These are phyloP conservation scores for Scortechinia acanthostroma DNA, from an alignment of 2,329 filamentous ascomycete genomes.

Conservation along the genomic window DNA sequence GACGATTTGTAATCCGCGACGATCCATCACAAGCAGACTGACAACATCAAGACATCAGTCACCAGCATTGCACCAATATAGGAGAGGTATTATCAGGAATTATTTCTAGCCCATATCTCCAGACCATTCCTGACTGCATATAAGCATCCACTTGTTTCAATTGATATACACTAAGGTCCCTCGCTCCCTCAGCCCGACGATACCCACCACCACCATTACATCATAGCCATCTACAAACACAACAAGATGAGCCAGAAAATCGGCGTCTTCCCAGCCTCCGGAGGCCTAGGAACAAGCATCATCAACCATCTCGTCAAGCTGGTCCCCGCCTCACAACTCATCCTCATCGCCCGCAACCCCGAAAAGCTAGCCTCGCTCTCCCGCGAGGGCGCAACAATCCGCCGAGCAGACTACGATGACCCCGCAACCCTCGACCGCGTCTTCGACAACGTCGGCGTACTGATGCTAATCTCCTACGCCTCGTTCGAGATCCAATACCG, in stretches of 20 bases:
- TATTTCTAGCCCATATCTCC: too few relatives aligned
- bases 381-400: slow-evolving; percentile 33
- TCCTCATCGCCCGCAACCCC: slow-evolving; percentile 35
- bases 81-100: too few relatives aligned
- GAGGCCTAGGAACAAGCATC: slow-evolving; percentile 40
- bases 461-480: slow-evolving; percentile 48
- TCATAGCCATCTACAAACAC: too few relatives aligned
- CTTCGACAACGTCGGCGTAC: slow-evolving; percentile 36
- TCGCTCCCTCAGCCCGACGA: too few relatives aligned
- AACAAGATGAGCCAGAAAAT: slow-evolving; percentile 19
- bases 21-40: too few relatives aligned
- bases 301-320: slow-evolving; percentile 34
- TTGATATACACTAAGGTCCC: too few relatives aligned
- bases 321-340: slow-evolving; percentile 31
- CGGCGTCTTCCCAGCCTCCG: slow-evolving; percentile 41
- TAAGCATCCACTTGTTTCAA: too few relatives aligned
- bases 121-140: too few relatives aligned
- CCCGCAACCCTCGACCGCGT: slow-evolving; percentile 31
- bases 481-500: slow-evolving; percentile 36
- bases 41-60: too few relatives aligned
- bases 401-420: slow-evolving; percentile 41
- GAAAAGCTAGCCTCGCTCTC: slow-evolving; percentile 28
- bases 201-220: too few relatives aligned
- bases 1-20: too few relatives aligned
- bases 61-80: too few relatives aligned